Evolutionary conservation across 2,329 filamentous ascomycete genomes (phyloP).

Genomic region (Diaporthe sp.): DNA sequence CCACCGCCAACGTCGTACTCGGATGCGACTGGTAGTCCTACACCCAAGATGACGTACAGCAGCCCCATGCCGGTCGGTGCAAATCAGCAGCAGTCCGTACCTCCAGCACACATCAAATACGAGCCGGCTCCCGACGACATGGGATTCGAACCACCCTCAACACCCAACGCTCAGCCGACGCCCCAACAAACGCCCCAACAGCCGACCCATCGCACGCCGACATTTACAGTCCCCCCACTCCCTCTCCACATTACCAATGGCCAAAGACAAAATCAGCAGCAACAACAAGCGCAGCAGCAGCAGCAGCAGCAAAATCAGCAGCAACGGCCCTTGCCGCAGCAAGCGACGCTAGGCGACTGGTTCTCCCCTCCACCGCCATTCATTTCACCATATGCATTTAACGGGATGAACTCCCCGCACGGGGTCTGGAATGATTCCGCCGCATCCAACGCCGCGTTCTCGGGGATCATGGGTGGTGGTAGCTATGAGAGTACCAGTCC

Average conservation of each 20-base stretch:
- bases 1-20: constrained; percentile 45
- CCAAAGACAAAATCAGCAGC: constrained; percentile 32
- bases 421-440: constrained; percentile 53
- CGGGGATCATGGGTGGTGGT: constrained; percentile 38
- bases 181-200: constrained; percentile 39
- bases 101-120: constrained; percentile 37
- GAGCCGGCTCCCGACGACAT: constrained; percentile 36
- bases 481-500: constrained; percentile 31
- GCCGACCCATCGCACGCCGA: constrained; percentile 39
- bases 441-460: constrained; percentile 40
- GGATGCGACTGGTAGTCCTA: constrained; percentile 44
- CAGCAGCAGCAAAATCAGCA: constrained; percentile 46
- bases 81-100: constrained; percentile 31
- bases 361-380: constrained; percentile 63
- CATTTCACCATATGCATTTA: constrained; percentile 63
- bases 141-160: constrained; percentile 35
- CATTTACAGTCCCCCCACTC: constrained; percentile 53
- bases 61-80: constrained; percentile 38
- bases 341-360: constrained; percentile 57
- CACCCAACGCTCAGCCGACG: constrained; percentile 33
- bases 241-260: constrained; percentile 44
- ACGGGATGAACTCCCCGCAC: constrained; percentile 47
- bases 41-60: constrained; percentile 45
- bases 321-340: constrained; percentile 56
- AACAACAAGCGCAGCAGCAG: constrained; percentile 41